Evolutionary conservation across 371 early-diverging fungal genomes (phyloP).

Genomic region (Apophysomyces elegans): DNA sequence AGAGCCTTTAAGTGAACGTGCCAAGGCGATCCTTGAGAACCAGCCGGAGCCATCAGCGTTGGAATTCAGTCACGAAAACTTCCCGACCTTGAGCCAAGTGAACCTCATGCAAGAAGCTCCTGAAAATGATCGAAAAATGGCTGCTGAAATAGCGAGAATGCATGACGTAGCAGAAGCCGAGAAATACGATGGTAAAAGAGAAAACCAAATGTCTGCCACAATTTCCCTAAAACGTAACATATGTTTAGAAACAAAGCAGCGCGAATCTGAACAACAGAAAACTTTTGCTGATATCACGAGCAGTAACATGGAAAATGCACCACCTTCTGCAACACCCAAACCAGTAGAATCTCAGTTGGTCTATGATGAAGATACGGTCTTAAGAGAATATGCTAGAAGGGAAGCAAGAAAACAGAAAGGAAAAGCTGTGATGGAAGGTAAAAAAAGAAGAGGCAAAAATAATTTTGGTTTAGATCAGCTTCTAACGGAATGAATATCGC

Average conservation of each 20-base stretch:
- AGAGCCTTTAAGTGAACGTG: constrained; percentile 3
- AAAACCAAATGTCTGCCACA: too few species aligned
- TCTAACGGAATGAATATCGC: too few species aligned
- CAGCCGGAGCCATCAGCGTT: constrained; percentile 15
- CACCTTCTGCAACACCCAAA: constrained; percentile 37
- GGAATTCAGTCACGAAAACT: constrained; percentile 35
- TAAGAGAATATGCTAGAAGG: constrained; percentile 28
- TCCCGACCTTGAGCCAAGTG: constrained; percentile 41
- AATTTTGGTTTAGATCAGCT: too few species aligned
- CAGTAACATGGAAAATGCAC: constrained; percentile 41
- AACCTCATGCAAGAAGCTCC: constrained; percentile 34
- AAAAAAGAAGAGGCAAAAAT: background rate
- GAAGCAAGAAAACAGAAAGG: constrained; percentile 34
- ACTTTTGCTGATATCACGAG: constrained; percentile 46
- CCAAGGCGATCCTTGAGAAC: background rate
- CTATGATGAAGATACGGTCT: constrained; percentile 42
- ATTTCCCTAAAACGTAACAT: too few species aligned
- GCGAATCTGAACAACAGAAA: background rate
- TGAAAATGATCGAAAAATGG: constrained; percentile 33
- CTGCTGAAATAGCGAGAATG: constrained; percentile 36
- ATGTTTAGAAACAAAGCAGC: background rate
- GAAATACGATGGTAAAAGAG: constrained; percentile 13
- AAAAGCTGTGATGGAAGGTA: constrained; percentile 28
- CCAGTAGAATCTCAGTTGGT: constrained; percentile 36
- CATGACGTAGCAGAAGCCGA: constrained; percentile 22